Conservation (phyloP, 2,329 filamentous ascomycete genomes). For the Monosporascus sp. region DNA sequence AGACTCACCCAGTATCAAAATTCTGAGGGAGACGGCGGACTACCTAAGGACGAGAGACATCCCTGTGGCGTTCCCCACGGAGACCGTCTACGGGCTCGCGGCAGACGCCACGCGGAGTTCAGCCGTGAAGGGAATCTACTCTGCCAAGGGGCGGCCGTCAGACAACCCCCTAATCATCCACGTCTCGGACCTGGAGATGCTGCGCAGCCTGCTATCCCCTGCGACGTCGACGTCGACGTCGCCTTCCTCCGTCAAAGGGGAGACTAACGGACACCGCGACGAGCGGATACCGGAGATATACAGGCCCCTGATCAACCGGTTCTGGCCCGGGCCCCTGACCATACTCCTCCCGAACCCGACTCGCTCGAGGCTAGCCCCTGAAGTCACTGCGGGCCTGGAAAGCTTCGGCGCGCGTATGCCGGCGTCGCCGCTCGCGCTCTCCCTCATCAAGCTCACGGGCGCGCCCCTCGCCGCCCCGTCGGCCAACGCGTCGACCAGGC, state of each 20-base stretch:
- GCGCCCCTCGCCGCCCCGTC: constrained; percentile 85
- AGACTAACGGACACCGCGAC: constrained; percentile 20
- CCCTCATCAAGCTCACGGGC: constrained; percentile 75
- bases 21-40: constrained; percentile 59
- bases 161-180: constrained; percentile 97
- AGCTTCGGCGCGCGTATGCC: constrained; percentile 94
- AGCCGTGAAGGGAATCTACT: constrained; percentile 87
- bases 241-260: constrained; percentile 12
- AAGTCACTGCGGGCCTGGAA: constrained; percentile 79
- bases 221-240: not conserved
- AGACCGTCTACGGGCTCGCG: constrained; percentile 96
- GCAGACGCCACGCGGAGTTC: constrained; percentile 84
- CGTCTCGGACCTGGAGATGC: constrained; percentile 73
- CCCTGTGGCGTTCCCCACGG: constrained; percentile 92
- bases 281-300: constrained; percentile 68
- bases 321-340: constrained; percentile 94
- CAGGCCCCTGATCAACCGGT: constrained; percentile 67
- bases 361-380: constrained; percentile 70
- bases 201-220: constrained; percentile 54
- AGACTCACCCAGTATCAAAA: constrained; percentile 15
- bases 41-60: constrained; percentile 60
- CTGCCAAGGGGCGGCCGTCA: constrained; percentile 80
- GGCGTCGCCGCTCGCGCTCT: constrained; percentile 73
- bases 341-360: constrained; percentile 76
- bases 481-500: constrained; percentile 89